Evolutionary conservation across 768 basidiomycete species (phyloP).

Genomic region (Ephemerocybe angulata): DNA sequence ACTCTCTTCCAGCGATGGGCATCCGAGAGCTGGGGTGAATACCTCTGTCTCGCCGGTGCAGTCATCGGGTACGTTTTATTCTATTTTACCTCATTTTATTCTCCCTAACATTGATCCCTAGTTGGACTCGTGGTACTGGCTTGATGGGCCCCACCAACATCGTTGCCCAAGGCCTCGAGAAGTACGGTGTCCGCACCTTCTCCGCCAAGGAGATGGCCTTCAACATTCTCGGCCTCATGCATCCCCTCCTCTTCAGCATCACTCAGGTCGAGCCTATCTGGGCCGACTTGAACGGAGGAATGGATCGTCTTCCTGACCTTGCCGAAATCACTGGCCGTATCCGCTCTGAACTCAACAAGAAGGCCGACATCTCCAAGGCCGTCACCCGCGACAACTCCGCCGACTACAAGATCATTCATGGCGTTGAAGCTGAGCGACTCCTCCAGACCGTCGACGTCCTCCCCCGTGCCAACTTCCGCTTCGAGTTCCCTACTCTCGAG

Average conservation of each 20-base stretch:
- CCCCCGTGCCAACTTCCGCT: slow-evolving; percentile 97
- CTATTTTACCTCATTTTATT: slow-evolving; percentile 1
- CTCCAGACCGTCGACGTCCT: slow-evolving; percentile 90
- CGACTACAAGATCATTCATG: slow-evolving; percentile 91
- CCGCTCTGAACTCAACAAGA: slow-evolving; percentile 74
- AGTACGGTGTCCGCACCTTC: slow-evolving; percentile 93
- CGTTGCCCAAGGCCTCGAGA: slow-evolving; percentile 90
- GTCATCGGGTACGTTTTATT: slow-evolving; percentile 82
- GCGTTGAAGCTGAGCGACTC: slow-evolving; percentile 87
- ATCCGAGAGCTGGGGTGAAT: slow-evolving; percentile 99
- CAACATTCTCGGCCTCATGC: slow-evolving; percentile 99
- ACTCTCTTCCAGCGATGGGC: slow-evolving; percentile 98
- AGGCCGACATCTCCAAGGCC: slow-evolving; percentile 89
- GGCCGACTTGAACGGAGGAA: slow-evolving; percentile 97
- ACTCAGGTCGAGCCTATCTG: slow-evolving; percentile 99
- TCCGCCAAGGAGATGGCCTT: slow-evolving; percentile 99
- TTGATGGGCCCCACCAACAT: slow-evolving; percentile 95
- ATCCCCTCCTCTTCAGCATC: slow-evolving; percentile 97
- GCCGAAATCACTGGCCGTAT: slow-evolving; percentile 89
- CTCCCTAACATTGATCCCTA: slow-evolving; percentile 25
- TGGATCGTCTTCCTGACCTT: slow-evolving; percentile 95
- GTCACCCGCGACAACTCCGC: slow-evolving; percentile 91
- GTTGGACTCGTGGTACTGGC: slow-evolving; percentile 98
- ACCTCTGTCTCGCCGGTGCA: slow-evolving; percentile 94
- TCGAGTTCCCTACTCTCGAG: slow-evolving; percentile 89